A percentile compares a stretch with the other conserved stretches of the same genome.
Conservation (phyloP, 2,329 filamentous ascomycete species). For the Dothideomycetidae sp. region DNA sequence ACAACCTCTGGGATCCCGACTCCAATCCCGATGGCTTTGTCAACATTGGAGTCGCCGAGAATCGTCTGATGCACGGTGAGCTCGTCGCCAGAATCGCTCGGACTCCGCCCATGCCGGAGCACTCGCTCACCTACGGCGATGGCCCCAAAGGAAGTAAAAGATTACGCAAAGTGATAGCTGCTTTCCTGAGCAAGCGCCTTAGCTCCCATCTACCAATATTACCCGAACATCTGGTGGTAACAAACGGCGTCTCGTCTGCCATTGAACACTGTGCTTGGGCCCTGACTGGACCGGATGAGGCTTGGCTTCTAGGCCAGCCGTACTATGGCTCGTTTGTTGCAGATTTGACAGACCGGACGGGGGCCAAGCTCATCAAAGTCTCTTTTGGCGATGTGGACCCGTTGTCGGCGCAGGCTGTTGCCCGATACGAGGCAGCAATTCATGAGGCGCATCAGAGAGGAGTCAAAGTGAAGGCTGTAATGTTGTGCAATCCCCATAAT, state of each 20-base stretch:
- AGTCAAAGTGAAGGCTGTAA: constrained; percentile 25
- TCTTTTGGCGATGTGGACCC: constrained; percentile 25
- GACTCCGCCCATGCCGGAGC: constrained; percentile 16
- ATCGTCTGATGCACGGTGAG: constrained; percentile 13
- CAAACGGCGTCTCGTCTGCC: constrained; percentile 30
- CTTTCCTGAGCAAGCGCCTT: constrained; percentile 30
- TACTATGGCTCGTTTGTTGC: constrained; percentile 36
- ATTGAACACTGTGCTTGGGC: constrained; percentile 30
- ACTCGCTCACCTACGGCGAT: constrained; percentile 29
- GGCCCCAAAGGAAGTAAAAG: constrained; percentile 25
- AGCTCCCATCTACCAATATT: constrained; percentile 22
- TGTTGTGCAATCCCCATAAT: constrained; percentile 33
- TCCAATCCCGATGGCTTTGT: constrained; percentile 20
- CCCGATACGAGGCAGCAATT: constrained; percentile 27
- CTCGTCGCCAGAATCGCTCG: neutral
- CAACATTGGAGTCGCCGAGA: constrained; percentile 21
- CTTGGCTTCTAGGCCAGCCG: constrained; percentile 32
- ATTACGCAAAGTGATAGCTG: constrained; percentile 28
- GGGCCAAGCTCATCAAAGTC: constrained; percentile 24
- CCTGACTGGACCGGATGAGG: constrained; percentile 32
- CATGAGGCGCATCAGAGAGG: constrained; percentile 21
- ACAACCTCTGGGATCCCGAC: constrained; percentile 11
- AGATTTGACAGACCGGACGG: constrained; percentile 26
- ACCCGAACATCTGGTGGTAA: constrained; percentile 26
- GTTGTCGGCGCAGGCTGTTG: constrained; percentile 23